Conservation (phyloP, 163 green algal species). For the Chlorella variabilis region DNA sequence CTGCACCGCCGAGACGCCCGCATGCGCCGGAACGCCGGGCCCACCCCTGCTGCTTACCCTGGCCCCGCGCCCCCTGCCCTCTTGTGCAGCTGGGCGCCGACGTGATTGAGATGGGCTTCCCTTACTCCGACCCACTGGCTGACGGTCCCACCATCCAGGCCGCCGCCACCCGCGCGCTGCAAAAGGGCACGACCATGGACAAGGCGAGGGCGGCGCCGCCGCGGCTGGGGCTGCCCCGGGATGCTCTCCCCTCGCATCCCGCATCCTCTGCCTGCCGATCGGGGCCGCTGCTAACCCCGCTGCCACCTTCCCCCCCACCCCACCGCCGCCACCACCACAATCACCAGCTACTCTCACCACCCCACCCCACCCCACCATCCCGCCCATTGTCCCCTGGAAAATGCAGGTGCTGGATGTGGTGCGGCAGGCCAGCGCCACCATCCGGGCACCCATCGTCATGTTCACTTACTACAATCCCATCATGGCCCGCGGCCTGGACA, state of each 20-base stretch:
- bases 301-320: too few relatives aligned
- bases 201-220: constrained; percentile 42
- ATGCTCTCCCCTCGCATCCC: neutral
- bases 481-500: constrained; percentile 81
- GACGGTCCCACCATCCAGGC: constrained; percentile 96
- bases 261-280: too few relatives aligned
- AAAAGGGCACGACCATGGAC: constrained; percentile 80
- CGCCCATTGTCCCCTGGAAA: neutral
- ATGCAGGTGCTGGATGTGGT: constrained; percentile 84
- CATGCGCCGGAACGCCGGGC: too few relatives aligned
- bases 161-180: constrained; percentile 88
- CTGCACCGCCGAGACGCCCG: too few relatives aligned
- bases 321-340: too few relatives aligned
- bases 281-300: too few relatives aligned
- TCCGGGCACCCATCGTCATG: constrained; percentile 92
- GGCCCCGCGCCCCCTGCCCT: too few relatives aligned
- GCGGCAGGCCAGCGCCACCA: constrained; percentile 45
- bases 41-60: too few relatives aligned
- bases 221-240: neutral
- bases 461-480: constrained; percentile 99
- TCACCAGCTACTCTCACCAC: too few relatives aligned
- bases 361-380: neutral
- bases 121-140: constrained; percentile 98
- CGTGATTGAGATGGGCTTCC: constrained; percentile 98
- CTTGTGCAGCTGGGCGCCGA: constrained; percentile 68